Base-by-base conservation (phyloP, 805 yeast species). In the Candida caryicola region DNA sequence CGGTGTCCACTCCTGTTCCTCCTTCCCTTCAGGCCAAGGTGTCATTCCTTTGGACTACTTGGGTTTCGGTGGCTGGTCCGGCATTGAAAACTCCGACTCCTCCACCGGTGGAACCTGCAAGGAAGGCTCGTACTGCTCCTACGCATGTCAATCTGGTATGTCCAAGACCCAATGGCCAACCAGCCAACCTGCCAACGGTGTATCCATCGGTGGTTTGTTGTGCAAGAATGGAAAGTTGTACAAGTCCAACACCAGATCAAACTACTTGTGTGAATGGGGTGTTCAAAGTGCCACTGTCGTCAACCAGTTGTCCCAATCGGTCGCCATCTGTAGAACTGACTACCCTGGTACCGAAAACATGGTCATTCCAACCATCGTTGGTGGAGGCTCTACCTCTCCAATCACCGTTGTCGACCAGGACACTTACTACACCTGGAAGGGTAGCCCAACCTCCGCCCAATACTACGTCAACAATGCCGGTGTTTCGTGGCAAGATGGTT, bases 301-400 rank as follows among this genome's bases (percentile, higher is more conserved):
- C 42, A 78, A 80, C 54, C 72, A 85, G 52, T 66, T 86, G 42
- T 57, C 63, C 49, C 60, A 82, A 43, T 74, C 74, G 37, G 89
- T 91, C 54, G 91, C 98, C 43, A 69, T 93, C 57, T 93, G 99
- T 77, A 85, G 97, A 75, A 91, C 99, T 46, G 99, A 91, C 66
- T 91, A 91, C 79, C 99, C 99, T 59, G 99, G 99, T 72, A 83
- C 96, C 49, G 99, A 91, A 74, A 89, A 89, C 78, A 93, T 91
- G 98, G 95, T 82, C 51, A 76, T 91, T 46, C 98, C 99, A 63
- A 90, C 98, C 44, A 71, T 78, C 46, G 84, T 90, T 37, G 63
- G 61, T 23, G 85, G 83, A 43, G 96, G 95, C 54, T 54, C 70
- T 27, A 51, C 75, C 27, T 64, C 74, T 56, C 82, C 84, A 41